Conservation (phyloP, 257 asterid species). For the Solanum corneliomulleri region DNA sequence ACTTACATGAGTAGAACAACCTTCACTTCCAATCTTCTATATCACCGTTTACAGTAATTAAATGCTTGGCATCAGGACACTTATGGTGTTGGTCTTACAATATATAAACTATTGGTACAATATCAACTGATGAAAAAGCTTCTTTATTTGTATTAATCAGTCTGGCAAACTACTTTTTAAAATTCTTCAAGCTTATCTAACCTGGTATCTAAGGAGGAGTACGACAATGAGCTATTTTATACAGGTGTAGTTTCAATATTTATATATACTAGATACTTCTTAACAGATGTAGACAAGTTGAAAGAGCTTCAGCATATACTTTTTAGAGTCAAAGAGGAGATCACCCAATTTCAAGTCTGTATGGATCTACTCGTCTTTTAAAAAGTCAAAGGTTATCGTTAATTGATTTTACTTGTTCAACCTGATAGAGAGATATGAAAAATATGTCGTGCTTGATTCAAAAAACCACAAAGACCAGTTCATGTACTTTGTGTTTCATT, state of each 20-base stretch:
- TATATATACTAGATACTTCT: no score
- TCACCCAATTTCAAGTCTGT: background rate
- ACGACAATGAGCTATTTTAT: no score
- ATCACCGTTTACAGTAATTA: background rate
- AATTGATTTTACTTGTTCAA: background rate
- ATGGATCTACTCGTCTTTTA: background rate
- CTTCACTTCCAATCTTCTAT: background rate
- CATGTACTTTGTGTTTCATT: background rate
- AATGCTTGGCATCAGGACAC: background rate
- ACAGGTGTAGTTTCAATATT: no score
- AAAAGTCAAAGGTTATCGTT: background rate
- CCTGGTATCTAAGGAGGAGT: no score
- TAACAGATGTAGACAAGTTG: background rate
- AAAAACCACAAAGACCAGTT: background rate
- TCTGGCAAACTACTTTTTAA: background rate
- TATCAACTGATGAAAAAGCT: no score
- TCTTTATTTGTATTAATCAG: no score
- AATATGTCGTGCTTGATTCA: background rate
- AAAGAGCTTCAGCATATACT: no score
- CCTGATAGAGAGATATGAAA: background rate
- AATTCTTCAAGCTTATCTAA: no score
- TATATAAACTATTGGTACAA: background rate
- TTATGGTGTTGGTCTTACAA: background rate
- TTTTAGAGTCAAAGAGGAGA: background rate
- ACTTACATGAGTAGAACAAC: no score